Percentiles rank a stretch among this genome's conserved stretches.
These are phyloP conservation scores for Plasmodium inui DNA, from an alignment of 169 alveolate genomes.

Conservation along the genomic window DNA sequence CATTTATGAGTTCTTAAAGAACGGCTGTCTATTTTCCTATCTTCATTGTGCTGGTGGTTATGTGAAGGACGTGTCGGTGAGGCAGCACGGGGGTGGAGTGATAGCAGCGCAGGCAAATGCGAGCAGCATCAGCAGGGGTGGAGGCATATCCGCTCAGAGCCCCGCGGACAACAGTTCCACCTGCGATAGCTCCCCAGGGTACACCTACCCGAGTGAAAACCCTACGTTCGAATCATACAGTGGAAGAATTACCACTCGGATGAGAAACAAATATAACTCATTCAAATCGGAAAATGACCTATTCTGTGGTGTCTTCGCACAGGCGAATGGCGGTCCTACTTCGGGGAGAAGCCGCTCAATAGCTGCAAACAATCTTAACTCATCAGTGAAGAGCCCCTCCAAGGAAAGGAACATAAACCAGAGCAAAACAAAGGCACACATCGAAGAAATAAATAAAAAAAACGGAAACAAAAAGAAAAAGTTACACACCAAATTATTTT, in stretches of 20 bases:
- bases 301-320: not conserved
- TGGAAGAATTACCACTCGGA: not conserved
- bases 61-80: constrained; percentile 5
- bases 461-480: not conserved
- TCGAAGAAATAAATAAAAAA: not conserved
- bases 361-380: not conserved
- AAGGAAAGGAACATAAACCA: not conserved
- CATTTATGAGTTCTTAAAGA: constrained; percentile 57
- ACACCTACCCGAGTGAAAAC: not conserved
- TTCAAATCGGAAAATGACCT: not conserved
- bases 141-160: not conserved
- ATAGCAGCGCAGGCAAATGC: not conserved
- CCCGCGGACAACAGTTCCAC: not conserved
- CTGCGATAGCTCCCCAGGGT: not conserved
- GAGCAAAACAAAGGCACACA: not conserved
- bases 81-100: not conserved
- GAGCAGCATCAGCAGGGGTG: not conserved
- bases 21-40: constrained; percentile 44
- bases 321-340: not conserved
- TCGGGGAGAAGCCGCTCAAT: not conserved
- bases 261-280: not conserved
- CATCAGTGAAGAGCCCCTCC: not conserved
- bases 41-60: constrained; percentile 56
- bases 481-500: not conserved
- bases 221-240: not conserved